A percentile compares a stretch with the other conserved stretches of the same genome.
Evolutionary conservation across 352 stramenopile species (phyloP).

Genomic region (Halophytophthora polymorphica): DNA sequence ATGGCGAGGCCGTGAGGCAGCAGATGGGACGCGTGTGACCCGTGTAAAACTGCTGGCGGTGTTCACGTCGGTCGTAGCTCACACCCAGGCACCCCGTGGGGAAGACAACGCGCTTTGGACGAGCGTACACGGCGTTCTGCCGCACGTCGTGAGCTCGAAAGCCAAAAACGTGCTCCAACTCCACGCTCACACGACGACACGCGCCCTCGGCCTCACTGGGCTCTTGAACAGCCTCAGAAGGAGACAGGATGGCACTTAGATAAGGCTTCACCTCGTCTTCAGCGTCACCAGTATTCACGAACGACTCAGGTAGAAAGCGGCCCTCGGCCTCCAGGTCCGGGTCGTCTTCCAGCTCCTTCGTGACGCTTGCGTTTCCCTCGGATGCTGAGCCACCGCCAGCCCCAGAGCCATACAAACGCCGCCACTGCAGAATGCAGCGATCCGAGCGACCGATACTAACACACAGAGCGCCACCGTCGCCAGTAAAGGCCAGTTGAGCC

Average conservation of each 20-base stretch:
- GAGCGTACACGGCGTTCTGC: slow-evolving; percentile 58
- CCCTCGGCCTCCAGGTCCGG: slow-evolving; percentile 48
- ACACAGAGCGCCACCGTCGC: slow-evolving; percentile 37
- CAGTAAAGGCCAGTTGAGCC: slow-evolving; percentile 45
- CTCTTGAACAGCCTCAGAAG: slow-evolving; percentile 32
- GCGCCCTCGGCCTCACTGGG: slow-evolving; percentile 37
- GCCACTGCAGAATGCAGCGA: slow-evolving; percentile 71
- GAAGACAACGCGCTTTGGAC: slow-evolving; percentile 65
- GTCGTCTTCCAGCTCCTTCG: slow-evolving; percentile 58
- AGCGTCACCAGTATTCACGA: slow-evolving; percentile 40
- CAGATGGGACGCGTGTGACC: slow-evolving; percentile 58
- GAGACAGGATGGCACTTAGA: slow-evolving; percentile 58
- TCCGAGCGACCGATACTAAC: slow-evolving; percentile 56
- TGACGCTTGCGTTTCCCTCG: slow-evolving; percentile 18
- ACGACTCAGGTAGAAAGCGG: slow-evolving; percentile 52
- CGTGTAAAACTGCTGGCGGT: slow-evolving; percentile 64
- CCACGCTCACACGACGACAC: slow-evolving; percentile 31
- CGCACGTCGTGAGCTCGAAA: slow-evolving; percentile 54
- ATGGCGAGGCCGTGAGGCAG: slow-evolving; percentile 39
- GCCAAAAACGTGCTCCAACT: slow-evolving; percentile 71
- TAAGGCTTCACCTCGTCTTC: slow-evolving; percentile 63
- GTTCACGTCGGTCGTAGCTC: slow-evolving; percentile 72
- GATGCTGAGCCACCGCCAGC: slow-evolving; percentile 9
- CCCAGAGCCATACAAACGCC: slow-evolving; percentile 32
- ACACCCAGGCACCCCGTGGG: slow-evolving; percentile 57